Percentiles rank a stretch among this genome's conserved stretches.
These are phyloP conservation scores for Colletotrichum euphorbiae DNA, from an alignment of 2,329 filamentous ascomycete genomes.

Conservation along the genomic window DNA sequence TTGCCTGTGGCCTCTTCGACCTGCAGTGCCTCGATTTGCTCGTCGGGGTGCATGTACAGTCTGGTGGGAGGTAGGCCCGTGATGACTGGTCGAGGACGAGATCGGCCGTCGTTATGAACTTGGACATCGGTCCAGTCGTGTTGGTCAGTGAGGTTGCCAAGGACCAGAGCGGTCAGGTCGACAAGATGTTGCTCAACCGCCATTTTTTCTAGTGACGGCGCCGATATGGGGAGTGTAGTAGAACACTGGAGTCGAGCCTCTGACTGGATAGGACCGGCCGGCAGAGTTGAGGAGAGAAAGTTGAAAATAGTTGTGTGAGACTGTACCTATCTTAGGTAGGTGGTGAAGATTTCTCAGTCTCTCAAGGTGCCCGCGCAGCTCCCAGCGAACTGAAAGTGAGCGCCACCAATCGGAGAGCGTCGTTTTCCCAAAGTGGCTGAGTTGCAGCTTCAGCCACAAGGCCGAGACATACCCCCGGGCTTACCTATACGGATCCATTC, in stretches of 20 bases:
- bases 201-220: slow-evolving; percentile 1
- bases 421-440: no score
- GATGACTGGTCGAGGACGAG: slow-evolving; percentile 72
- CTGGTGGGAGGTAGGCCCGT: slow-evolving; percentile 78
- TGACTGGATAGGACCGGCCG: background rate
- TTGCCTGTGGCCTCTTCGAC: slow-evolving; percentile 63
- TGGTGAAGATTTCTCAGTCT: slow-evolving; percentile 20
- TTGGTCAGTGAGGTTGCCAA: slow-evolving; percentile 79
- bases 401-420: background rate
- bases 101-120: slow-evolving; percentile 55
- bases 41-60: slow-evolving; percentile 84
- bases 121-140: slow-evolving; percentile 78
- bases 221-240: background rate
- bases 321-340: background rate
- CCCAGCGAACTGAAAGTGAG: background rate
- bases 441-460: no score
- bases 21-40: slow-evolving; percentile 79
- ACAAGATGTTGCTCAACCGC: slow-evolving; percentile 16
- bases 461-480: no score
- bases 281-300: background rate
- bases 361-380: slow-evolving; percentile 12
- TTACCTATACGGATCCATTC: no score
- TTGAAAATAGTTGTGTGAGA: background rate
- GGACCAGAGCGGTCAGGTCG: slow-evolving; percentile 59
- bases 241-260: background rate